Base-by-base conservation (phyloP, 805 yeast species). In the Saccharomycopsis selenospora region DNA sequence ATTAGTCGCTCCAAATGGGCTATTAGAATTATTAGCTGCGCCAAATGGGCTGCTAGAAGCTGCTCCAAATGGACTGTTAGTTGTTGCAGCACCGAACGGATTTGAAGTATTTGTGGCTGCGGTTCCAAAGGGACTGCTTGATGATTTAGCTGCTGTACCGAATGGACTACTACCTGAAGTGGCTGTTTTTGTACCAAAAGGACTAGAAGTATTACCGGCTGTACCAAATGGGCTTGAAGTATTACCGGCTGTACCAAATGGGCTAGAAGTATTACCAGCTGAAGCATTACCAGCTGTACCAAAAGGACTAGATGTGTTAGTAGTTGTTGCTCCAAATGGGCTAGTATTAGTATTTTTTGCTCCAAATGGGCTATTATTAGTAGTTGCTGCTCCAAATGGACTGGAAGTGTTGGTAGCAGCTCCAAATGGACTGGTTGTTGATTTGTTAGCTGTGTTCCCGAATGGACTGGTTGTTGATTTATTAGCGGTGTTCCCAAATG, bases 361-460 rank as follows among this genome's bases (percentile, higher is more conserved):
- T 28, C 33, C 33, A 33, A 33, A 33, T 5, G 38, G 38, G 17
- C 38, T 27, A 27, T 27, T 27, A 27, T 27, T 27, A 27, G 38
- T 33, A 33, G 6, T 33, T 33, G 38, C 10, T 33, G 38, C 4
- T 33, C 38, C 38, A 33, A 33, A 33, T 33, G 38, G 38, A 33
- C 38, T 33, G 38, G 8, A 4, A 10, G n/a, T 33, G 17, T 7
- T 14, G 4, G 38, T 33, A 10, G 38, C 10, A 14, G 38, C 10
- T 20, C 38, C 38, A 33, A 33, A 33, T 5, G 38, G 38, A 33
- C 38, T 33, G 17, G 38, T 33, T 6, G 4, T 33, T 17, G 20
- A 17, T 14, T 17, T 5, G 17, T 33, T 33, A 14, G 38, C 18
- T 33, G 18, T 14, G n/a, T n/a, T n/a, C 18, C 38, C 38, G 17